Percentiles rank a stretch among this genome's conserved stretches.
Conservation (phyloP, 2,329 filamentous ascomycete genomes). For the Hypocreales sp. region DNA sequence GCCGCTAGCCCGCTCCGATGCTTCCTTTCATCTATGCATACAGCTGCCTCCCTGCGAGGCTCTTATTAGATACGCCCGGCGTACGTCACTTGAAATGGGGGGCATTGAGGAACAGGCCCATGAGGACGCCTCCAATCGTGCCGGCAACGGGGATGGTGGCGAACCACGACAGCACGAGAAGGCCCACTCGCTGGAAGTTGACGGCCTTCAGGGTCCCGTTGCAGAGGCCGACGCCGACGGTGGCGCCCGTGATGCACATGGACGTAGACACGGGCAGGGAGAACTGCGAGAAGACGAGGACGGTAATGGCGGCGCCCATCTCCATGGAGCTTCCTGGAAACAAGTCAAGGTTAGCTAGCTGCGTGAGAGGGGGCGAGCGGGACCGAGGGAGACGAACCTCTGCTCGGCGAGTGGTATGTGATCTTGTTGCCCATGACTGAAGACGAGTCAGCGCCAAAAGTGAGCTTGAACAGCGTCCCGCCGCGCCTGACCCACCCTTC, state of each 20-base stretch:
- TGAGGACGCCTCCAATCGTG: slow-evolving; percentile 22
- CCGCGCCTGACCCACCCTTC: slow-evolving; percentile 39
- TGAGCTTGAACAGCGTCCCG: neutral
- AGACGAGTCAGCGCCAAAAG: neutral
- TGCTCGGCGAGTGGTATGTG: slow-evolving; percentile 47
- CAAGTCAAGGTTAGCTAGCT: neutral
- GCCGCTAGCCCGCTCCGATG: too few relatives aligned
- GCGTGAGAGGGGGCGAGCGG: too few relatives aligned
- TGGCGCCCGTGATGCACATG: slow-evolving; percentile 70
- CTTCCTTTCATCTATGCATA: too few relatives aligned
- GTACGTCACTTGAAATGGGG: too few relatives aligned
- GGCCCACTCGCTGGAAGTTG: slow-evolving; percentile 59
- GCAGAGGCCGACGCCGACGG: slow-evolving; percentile 63
- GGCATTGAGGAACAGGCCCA: slow-evolving; percentile 24
- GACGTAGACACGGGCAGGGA: slow-evolving; percentile 62
- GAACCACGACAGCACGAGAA: slow-evolving; percentile 48
- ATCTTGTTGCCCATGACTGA: slow-evolving; percentile 66
- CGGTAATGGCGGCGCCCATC: slow-evolving; percentile 62
- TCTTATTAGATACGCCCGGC: too few relatives aligned
- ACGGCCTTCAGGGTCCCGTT: slow-evolving; percentile 58
- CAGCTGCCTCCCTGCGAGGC: too few relatives aligned
- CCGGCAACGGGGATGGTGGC: slow-evolving; percentile 28
- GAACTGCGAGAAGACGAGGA: slow-evolving; percentile 62
- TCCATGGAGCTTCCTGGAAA: slow-evolving; percentile 45
- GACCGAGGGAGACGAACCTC: slow-evolving; percentile 23